A percentile compares a stretch with the other conserved stretches of the same genome.
Conservation (phyloP, 2,329 filamentous ascomycete genomes). For the Cladosporium sp. region DNA sequence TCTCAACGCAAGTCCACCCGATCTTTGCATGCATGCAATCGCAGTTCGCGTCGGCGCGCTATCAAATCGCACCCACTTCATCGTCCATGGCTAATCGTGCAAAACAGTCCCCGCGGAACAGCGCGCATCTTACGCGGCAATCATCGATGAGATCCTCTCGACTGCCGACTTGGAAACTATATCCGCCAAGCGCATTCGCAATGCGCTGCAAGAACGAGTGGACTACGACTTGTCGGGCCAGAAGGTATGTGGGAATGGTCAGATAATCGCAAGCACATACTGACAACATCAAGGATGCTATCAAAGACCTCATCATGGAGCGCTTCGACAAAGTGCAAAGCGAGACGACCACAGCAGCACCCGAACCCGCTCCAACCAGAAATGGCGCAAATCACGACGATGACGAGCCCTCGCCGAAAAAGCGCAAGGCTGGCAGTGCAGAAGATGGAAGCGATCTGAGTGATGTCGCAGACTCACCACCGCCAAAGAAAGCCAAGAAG, state of each 20-base stretch:
- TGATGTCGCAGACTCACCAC: constrained; percentile 43
- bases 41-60: neutral
- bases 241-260: constrained; percentile 53
- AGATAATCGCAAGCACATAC: constrained; percentile 13
- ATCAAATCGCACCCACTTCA: neutral
- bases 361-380: constrained; percentile 44
- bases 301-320: constrained; percentile 51
- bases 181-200: constrained; percentile 66
- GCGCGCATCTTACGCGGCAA: constrained; percentile 49
- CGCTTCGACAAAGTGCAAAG: constrained; percentile 53
- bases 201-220: constrained; percentile 61
- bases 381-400: constrained; percentile 33
- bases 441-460: constrained; percentile 44
- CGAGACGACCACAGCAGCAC: constrained; percentile 26
- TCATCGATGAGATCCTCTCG: constrained; percentile 65
- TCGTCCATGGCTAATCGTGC: neutral
- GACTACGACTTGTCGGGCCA: constrained; percentile 63
- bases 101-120: constrained; percentile 34
- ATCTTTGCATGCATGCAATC: neutral
- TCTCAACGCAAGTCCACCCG: constrained; percentile 12
- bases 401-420: constrained; percentile 40
- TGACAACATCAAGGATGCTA: constrained; percentile 41
- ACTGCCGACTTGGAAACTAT: constrained; percentile 64
- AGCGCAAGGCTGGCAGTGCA: constrained; percentile 42
- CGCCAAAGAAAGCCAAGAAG: constrained; percentile 60